Conservation (phyloP, 805 yeast genomes). For the Teunomyces stri region DNA sequence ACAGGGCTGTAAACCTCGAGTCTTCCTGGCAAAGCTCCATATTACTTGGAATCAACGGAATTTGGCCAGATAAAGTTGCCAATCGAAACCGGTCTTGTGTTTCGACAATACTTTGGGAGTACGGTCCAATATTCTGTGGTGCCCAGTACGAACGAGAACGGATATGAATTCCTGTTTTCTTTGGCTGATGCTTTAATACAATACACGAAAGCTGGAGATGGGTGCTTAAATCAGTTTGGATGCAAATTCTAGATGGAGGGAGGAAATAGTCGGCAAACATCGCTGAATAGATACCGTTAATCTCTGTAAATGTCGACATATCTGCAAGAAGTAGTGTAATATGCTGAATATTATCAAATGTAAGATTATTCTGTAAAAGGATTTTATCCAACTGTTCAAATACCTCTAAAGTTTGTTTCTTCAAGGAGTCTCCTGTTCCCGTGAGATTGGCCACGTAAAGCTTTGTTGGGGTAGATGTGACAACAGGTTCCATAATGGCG, state of each 20-base stretch:
- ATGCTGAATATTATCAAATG: constrained; percentile 51
- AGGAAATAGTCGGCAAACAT: constrained; percentile 54
- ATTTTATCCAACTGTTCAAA: constrained; percentile 42
- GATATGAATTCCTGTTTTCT: constrained; percentile 76
- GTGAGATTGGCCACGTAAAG: constrained; percentile 32
- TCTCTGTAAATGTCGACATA: constrained; percentile 60
- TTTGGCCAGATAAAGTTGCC: constrained; percentile 82
- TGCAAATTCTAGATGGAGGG: constrained; percentile 90
- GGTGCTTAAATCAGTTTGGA: constrained; percentile 54
- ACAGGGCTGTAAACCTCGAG: constrained; percentile 34
- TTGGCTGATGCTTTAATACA: constrained; percentile 29
- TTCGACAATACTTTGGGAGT: constrained; percentile 77
- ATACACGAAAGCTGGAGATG: constrained; percentile 62
- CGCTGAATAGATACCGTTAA: constrained; percentile 60
- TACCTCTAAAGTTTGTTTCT: constrained; percentile 47
- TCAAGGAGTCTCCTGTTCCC: constrained; percentile 14
- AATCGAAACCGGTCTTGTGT: constrained; percentile 35
- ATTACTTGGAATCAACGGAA: constrained; percentile 72
- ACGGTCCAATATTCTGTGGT: constrained; percentile 97
- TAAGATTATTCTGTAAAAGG: constrained; percentile 27
- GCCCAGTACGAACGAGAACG: constrained; percentile 97
- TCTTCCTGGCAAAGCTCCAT: constrained; percentile 47
- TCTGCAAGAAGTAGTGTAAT: constrained; percentile 59
- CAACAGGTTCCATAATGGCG: background rate
- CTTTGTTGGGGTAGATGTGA: constrained; percentile 14